Conservation (phyloP, 2,329 filamentous ascomycete species). For the Lachnellula hyalina region DNA sequence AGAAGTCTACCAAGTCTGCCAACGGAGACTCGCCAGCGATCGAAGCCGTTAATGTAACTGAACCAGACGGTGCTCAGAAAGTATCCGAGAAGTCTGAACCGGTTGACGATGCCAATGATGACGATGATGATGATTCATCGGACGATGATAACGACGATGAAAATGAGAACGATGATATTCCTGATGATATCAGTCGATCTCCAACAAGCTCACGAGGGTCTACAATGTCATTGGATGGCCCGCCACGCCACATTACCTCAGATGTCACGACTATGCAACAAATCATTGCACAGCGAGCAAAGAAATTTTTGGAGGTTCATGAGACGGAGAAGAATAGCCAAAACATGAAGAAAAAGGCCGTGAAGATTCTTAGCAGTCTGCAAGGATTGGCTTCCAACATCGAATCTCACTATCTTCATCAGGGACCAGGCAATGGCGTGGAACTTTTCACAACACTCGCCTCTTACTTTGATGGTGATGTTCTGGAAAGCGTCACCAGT, state of each 20-base stretch:
- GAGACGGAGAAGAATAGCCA: slow-evolving; percentile 69
- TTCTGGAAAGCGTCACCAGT: slow-evolving; percentile 89
- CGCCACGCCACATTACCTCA: slow-evolving; percentile 43
- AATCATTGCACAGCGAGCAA: slow-evolving; percentile 70
- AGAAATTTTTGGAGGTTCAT: slow-evolving; percentile 77
- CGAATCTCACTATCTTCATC: slow-evolving; percentile 61
- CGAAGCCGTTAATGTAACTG: slow-evolving; percentile 26
- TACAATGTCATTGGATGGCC: slow-evolving; percentile 57
- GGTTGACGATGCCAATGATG: slow-evolving; percentile 29
- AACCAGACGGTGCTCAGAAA: slow-evolving; percentile 30
- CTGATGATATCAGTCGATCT: slow-evolving; percentile 38
- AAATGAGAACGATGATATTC: slow-evolving; percentile 47
- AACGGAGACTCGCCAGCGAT: slow-evolving; percentile 13
- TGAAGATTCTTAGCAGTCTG: slow-evolving; percentile 67
- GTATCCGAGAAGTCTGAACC: slow-evolving; percentile 24
- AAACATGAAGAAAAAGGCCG: slow-evolving; percentile 72
- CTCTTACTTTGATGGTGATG: slow-evolving; percentile 80
- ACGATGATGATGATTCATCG: slow-evolving; percentile 43
- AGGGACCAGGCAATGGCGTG: slow-evolving; percentile 50
- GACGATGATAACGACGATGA: slow-evolving; percentile 48
- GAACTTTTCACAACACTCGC: slow-evolving; percentile 71
- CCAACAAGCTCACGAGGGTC: slow-evolving; percentile 52
- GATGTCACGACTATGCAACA: slow-evolving; percentile 58
- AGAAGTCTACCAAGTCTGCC: slow-evolving; percentile 20
- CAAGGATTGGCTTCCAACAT: slow-evolving; percentile 68